Evolutionary conservation across 257 asterid genomes (phyloP), one percentile per base, ranked within the genome.

Genomic region (Rehmannia glutinosa): DNA sequence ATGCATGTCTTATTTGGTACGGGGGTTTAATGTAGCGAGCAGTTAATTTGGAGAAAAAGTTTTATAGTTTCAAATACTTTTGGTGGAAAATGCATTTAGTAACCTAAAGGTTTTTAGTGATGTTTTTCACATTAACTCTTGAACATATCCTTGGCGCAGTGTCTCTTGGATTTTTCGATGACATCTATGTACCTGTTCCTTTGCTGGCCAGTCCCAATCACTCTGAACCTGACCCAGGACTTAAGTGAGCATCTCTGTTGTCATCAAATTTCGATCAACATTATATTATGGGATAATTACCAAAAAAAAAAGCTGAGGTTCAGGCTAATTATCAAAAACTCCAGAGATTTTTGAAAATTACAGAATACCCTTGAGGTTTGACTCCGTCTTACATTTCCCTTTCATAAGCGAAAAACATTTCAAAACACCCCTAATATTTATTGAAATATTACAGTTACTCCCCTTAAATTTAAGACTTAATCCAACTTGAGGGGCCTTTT

Each of bases 151-250:
- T 59, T 67, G 52, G 76, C n/a, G n/a, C 87, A 92, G 99, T 93
- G 73, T 75, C 99, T 1, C 88, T 93, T 54, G 99, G 97, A 51
- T 93, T 93, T 80, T 93, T 93, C 12, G 88, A 86, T 12, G 99
- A 93, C 79, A 90, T 83, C 49, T 75, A 77, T 69, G 76, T 83
- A 57, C 82, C 83, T 38, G 63, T 67, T 51, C 79, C 81, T 55
- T 80, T 77, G 39, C 60, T 83, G 75, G 41, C 77, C 32, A 23
- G 52, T 68, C 80, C 83, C 23, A 73, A 66, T 73, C 77, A 76
- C 73, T 64, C 72, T 23, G 96, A 83, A 63, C 86, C 92, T 72
- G 95, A 76, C 74, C 96, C 96, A 16, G 81, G 45, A 49, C 73
- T 63, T 32, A 75, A 73, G 99, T 88, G 66, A 81, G 91, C 74